Evolutionary conservation across 2,329 filamentous ascomycete genomes (phyloP), one percentile per base, ranked within the genome.

Genomic region (Xylaria sp.): DNA sequence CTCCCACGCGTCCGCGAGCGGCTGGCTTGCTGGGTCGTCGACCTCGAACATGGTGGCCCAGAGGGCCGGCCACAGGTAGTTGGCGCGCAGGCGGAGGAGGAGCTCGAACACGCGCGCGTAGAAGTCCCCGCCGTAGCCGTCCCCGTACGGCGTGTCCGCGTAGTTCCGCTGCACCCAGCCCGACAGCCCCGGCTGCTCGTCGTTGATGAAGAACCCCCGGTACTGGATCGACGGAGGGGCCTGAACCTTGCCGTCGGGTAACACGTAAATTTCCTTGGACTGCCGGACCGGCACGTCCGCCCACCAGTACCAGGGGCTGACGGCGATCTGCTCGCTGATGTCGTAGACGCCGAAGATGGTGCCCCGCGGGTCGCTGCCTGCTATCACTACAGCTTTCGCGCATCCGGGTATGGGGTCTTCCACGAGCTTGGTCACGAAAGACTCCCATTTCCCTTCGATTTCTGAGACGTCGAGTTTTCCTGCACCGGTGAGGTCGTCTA

Each of bases 31-130:
- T 2, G 82, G 76, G 65, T 91, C 88, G 56, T 91, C 89, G 1
- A 89, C 80, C 65, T 86, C 84, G 64, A 91, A 89, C 78, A 90
- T 89, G 59, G 79, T 82, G 5, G 79, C 82, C 89, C 88, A 91
- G 29, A 84, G 77, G 1, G 87, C 81, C 0, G 88, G 89, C 88
- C 89, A 91, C 45, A 91, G 74, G 64, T 90, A 91, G 69, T 91
- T 91, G 16, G 88, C 88, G 37, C 84, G 80, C 22, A 89, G 76
- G 6, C 89, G 80, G 5, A 91, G 80, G 1, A 91, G 72, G 1
- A 91, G 75, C 72, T 91, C 89, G 57, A 89, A 90, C 18, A 91
- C 82, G 18, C 82, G 80, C 3, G 79, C 74, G 70, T 91, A 90
- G 68, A 91, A 89, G 3, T 82, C 78, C n/a, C 81, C 75, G 52